Evolutionary conservation across 371 early-diverging fungal species (phyloP), one percentile per base, ranked within the genome.

Genomic region (Mucor lusitanicus): DNA sequence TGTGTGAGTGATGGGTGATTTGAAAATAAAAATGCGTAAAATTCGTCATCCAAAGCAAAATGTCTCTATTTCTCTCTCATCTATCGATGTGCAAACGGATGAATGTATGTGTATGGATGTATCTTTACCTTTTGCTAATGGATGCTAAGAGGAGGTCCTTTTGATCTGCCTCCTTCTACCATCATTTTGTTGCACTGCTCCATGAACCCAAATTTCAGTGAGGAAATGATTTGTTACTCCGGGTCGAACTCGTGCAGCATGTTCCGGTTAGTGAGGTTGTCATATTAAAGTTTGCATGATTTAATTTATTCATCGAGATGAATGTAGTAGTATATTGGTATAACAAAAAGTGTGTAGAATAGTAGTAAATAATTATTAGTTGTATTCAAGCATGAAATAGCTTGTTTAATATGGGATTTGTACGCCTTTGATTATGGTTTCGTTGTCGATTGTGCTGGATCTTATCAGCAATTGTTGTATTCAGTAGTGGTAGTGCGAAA

Each of bases 141-240:
- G 68, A 68, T 68, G 68, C 68, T 68, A 68, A 68, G 68, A 68
- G 68, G 63, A 68, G 58, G 63, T 12, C 68, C 33, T 61, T 32
- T 21, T 39, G 55, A 48, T 32, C 63, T 28, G 42, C 68, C 40
- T 33, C 48, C 46, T 57, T 48, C 21, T 57, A 39, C 58, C 19
- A 48, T 40, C 42, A 58, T 64, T 64, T 64, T 64, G 65, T 57
- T 32, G 25, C 42, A 39, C 9, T 23, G 4, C 28, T 23, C 15
- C 64, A 28, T 7, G 12, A 21, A 15, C 15, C 37, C 37, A 37
- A 37, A 37, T 13, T 50, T 50, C 21, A 50, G 50, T 23, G 3
- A 25, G 23, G 21, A 4, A 25, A 25, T 13, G 19, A 37, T 12
- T 12, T 50, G 9, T 19, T 50, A 25, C 50, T 50, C 50, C 50